Conservation (phyloP, 257 asterid species). For the Primulina eburnea region DNA sequence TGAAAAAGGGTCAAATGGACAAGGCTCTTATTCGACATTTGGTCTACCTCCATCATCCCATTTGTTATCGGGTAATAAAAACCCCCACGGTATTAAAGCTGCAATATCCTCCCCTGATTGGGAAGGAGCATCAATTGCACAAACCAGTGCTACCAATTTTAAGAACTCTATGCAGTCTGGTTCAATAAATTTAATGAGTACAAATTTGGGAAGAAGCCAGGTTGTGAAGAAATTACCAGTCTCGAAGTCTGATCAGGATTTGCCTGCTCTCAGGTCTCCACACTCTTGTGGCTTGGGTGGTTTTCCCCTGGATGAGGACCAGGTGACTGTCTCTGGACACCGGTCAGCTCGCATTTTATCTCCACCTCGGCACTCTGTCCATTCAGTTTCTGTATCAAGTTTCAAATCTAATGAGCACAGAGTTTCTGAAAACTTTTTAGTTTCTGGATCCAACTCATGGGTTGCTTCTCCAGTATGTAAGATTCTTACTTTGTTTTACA, state of each 20-base stretch:
- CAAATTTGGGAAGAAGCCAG: constrained; percentile 51
- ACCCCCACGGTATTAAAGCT: constrained; percentile 44
- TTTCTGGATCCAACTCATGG: constrained; percentile 53
- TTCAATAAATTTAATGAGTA: constrained; percentile 51
- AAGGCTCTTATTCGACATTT: constrained; percentile 44
- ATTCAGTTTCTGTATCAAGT: constrained; percentile 38
- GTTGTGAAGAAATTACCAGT: constrained; percentile 48
- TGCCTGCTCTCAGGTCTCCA: constrained; percentile 61
- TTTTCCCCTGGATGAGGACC: constrained; percentile 51
- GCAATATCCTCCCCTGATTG: constrained; percentile 61
- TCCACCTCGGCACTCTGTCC: constrained; percentile 42
- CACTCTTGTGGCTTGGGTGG: constrained; percentile 61
- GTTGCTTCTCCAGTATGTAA: constrained; percentile 67
- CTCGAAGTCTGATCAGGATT: constrained; percentile 92
- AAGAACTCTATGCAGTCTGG: constrained; percentile 60
- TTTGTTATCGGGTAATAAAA: constrained; percentile 49
- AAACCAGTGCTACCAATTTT: constrained; percentile 39
- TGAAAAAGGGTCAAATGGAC: constrained; percentile 75
- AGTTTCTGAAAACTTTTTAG: constrained; percentile 41
- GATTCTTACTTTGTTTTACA: constrained; percentile 30
- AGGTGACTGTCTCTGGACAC: constrained; percentile 43
- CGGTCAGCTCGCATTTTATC: constrained; percentile 42
- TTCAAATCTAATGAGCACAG: constrained; percentile 40
- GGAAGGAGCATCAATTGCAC: constrained; percentile 56
- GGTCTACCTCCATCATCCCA: constrained; percentile 53